Conservation (phyloP, 441 rosid genomes). For the Arabidopsis lyrata region DNA sequence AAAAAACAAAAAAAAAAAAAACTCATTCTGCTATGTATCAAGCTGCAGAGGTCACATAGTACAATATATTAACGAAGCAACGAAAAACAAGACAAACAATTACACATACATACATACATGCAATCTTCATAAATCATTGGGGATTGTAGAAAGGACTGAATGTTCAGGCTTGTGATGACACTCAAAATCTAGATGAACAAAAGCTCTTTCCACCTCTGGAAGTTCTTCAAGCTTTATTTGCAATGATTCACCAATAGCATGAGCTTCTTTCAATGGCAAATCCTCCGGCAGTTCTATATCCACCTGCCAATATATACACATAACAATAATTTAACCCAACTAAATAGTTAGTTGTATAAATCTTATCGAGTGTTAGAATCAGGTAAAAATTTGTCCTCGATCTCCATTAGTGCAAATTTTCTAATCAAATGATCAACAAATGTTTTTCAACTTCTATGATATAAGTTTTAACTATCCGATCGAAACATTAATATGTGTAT, state of each 20-base stretch:
- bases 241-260: conserved; percentile 75
- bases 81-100: neutral
- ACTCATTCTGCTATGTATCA: conserved; percentile 4
- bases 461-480: neutral
- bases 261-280: conserved; percentile 77
- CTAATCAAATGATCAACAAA: neutral
- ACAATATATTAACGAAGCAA: neutral
- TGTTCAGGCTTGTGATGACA: conserved; percentile 94
- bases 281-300: conserved; percentile 90
- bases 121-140: conserved; percentile 47
- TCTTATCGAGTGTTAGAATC: neutral
- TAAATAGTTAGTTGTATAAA: neutral
- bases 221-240: conserved; percentile 83
- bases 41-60: conserved; percentile 4
- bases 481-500: neutral
- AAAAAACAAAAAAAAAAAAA: neutral
- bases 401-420: neutral
- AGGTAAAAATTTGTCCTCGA: neutral
- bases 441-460: neutral
- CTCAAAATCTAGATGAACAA: conserved; percentile 88
- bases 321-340: neutral
- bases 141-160: conserved; percentile 67
- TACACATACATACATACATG: conserved; percentile 19
- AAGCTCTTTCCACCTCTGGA: conserved; percentile 85
- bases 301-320: conserved; percentile 55